Evolutionary conservation across 2,329 filamentous ascomycete genomes (phyloP).

Genomic region (Cryphonectria naterciae): DNA sequence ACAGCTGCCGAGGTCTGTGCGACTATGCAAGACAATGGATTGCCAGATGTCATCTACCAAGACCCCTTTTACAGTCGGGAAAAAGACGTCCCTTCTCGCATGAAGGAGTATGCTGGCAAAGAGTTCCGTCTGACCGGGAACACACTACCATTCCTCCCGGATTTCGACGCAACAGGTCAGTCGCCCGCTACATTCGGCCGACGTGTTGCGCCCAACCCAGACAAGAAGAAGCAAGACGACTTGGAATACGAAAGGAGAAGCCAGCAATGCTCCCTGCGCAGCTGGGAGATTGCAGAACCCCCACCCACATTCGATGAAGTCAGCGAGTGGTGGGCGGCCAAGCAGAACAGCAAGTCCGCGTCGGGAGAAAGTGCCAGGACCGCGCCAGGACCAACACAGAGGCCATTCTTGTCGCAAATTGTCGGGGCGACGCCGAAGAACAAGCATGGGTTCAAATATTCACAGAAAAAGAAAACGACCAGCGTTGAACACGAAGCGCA

Average conservation of each 20-base stretch:
- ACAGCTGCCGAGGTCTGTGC: slow-evolving; percentile 49
- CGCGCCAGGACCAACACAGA: slow-evolving; percentile 33
- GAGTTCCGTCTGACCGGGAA: slow-evolving; percentile 80
- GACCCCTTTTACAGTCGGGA: slow-evolving; percentile 86
- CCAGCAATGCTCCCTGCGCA: slow-evolving; percentile 62
- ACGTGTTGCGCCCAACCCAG: slow-evolving; percentile 49
- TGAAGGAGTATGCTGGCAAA: slow-evolving; percentile 83
- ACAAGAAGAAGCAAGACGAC: slow-evolving; percentile 55
- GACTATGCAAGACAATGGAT: slow-evolving; percentile 60
- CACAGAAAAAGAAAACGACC: slow-evolving; percentile 73
- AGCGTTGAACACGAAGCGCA: slow-evolving; percentile 82
- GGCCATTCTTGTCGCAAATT: slow-evolving; percentile 74
- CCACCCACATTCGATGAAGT: slow-evolving; percentile 77
- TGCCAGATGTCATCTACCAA: slow-evolving; percentile 77
- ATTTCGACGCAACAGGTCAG: slow-evolving; percentile 69
- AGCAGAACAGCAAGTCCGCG: slow-evolving; percentile 33
- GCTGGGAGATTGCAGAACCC: slow-evolving; percentile 75
- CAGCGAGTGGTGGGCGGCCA: slow-evolving; percentile 64
- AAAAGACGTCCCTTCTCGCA: slow-evolving; percentile 75
- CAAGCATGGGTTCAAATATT: slow-evolving; percentile 83
- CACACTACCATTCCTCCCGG: slow-evolving; percentile 77
- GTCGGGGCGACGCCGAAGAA: slow-evolving; percentile 85
- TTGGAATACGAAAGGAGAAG: slow-evolving; percentile 55
- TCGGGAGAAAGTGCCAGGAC: slow-evolving; percentile 29
- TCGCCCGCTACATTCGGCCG: slow-evolving; percentile 61